Conservation (phyloP, 1,139 yeast species). For the Suhomyces anneliseae region DNA sequence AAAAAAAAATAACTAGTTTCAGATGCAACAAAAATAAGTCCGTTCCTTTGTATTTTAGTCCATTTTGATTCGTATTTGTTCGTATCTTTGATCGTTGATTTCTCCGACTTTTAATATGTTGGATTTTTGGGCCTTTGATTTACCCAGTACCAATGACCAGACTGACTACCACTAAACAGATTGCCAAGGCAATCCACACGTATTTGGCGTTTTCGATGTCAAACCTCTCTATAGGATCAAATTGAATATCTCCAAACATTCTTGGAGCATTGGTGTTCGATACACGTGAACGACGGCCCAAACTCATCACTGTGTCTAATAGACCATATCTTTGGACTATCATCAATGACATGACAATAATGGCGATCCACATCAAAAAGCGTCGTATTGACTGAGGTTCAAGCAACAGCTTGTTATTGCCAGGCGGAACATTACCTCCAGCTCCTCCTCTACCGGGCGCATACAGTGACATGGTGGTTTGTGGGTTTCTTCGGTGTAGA, state of each 20-base stretch:
- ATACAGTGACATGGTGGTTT: not conserved
- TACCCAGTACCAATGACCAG: slow-evolving; percentile 4
- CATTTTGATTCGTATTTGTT: not conserved
- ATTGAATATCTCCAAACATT: slow-evolving; percentile 19
- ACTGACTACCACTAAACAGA: not conserved
- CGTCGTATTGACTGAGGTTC: not conserved
- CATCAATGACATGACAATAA: slow-evolving; percentile 6
- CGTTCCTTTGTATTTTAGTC: too few relatives aligned
- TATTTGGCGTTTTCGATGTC: slow-evolving; percentile 22
- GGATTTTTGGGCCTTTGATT: not conserved
- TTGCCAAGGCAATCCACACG: slow-evolving; percentile 18
- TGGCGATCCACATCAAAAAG: slow-evolving; percentile 1
- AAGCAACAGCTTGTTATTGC: not conserved
- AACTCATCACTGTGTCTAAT: not conserved
- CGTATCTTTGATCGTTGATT: not conserved
- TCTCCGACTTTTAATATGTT: not conserved
- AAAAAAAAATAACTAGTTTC: too few relatives aligned
- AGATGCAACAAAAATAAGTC: too few relatives aligned
- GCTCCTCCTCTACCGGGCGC: not conserved
- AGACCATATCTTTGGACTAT: slow-evolving; percentile 5
- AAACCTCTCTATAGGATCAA: slow-evolving; percentile 27
- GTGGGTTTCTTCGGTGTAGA: too few relatives aligned
- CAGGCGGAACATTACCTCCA: not conserved
- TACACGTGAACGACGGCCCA: not conserved
- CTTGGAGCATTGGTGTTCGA: not conserved